Conservation (phyloP, 768 basidiomycete genomes). For the Fomitopsis pulvina region DNA sequence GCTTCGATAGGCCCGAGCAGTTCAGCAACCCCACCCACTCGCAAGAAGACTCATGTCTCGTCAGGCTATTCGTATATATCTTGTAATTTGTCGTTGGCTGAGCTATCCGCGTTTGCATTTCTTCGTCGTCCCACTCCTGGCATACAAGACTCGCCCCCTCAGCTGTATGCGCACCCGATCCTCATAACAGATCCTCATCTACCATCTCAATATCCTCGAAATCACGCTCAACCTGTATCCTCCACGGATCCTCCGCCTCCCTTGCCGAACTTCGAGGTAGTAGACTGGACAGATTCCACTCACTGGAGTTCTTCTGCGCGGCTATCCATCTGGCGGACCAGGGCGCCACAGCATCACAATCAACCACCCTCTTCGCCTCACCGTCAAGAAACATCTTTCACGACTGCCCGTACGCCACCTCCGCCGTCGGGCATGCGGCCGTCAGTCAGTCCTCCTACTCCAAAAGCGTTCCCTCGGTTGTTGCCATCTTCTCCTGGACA, state of each 20-base stretch:
- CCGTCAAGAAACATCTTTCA: not conserved
- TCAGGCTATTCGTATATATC: not conserved
- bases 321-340: constrained; percentile 58
- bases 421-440: not conserved
- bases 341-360: constrained; percentile 23
- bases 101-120: constrained; percentile 56
- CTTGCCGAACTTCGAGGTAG: constrained; percentile 51
- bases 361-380: constrained; percentile 14
- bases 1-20: not conserved
- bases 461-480: constrained; percentile 2
- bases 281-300: constrained; percentile 54
- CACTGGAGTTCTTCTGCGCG: constrained; percentile 39
- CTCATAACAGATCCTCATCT: constrained; percentile 72
- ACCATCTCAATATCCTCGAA: constrained; percentile 43
- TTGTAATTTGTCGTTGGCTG: constrained; percentile 26
- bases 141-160: not conserved
- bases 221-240: constrained; percentile 34
- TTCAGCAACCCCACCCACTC: not conserved
- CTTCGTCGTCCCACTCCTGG: constrained; percentile 9
- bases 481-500: constrained; percentile 12
- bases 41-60: not conserved
- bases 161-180: constrained; percentile 47
- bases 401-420: not conserved
- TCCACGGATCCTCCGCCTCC: not conserved
- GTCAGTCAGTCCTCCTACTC: constrained; percentile 1